phyloP scores from a whole-genome alignment of 345 rosid species.

The Erysimum cheiranthoides region DNA sequence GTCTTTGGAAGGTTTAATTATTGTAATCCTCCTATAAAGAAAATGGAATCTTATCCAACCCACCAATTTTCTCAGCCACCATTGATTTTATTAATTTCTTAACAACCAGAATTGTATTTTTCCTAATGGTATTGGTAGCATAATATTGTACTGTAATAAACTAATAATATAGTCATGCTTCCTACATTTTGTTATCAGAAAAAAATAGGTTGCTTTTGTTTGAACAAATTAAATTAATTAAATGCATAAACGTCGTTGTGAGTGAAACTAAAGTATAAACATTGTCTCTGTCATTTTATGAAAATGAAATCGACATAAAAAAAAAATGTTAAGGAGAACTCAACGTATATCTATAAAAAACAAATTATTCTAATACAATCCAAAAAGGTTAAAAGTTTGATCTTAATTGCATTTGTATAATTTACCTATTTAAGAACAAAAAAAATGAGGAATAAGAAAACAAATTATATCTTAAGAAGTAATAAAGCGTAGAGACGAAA shows the following conservation, averaged over 20 bases:
- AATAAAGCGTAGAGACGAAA: neutral
- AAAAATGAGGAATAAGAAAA: neutral
- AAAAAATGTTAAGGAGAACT: neutral
- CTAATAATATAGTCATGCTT: neutral
- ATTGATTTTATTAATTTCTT: slow-evolving; percentile 31
- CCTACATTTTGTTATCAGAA: neutral
- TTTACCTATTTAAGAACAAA: neutral
- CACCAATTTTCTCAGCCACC: slow-evolving; percentile 23
- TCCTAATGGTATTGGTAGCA: neutral
- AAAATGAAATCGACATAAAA: slow-evolving; percentile 2
- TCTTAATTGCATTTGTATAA: no score
- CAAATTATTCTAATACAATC: neutral
- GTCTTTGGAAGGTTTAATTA: no score
- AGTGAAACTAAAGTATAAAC: slow-evolving; percentile 2
- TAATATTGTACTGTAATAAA: neutral
- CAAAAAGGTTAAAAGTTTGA: neutral
- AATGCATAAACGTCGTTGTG: neutral
- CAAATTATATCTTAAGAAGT: neutral
- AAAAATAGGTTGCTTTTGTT: neutral
- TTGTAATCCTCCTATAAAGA: neutral
- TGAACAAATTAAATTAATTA: slow-evolving; percentile 3
- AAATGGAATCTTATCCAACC: slow-evolving; percentile 26
- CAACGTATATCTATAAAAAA: neutral
- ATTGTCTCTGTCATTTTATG: neutral
- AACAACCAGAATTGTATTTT: slow-evolving; percentile 33